A percentile compares a stretch with the other conserved stretches of the same genome.
Evolutionary conservation across 768 basidiomycete species (phyloP).

Genomic region (Termitomyces heimii): DNA sequence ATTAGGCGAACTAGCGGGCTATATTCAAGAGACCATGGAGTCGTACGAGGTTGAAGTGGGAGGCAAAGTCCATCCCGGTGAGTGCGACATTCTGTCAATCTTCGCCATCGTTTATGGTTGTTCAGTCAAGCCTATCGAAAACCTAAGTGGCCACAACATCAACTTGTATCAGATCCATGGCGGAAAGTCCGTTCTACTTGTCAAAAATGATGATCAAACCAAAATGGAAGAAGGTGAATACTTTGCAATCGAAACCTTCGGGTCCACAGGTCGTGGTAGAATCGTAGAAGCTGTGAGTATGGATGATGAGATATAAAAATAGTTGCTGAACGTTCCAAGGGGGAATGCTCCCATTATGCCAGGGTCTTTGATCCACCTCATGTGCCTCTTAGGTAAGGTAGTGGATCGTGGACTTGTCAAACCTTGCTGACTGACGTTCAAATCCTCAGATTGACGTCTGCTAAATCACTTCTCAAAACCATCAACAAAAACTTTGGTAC

Average conservation of each 20-base stretch:
- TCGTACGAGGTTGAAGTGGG: constrained; percentile 95
- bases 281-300: constrained; percentile 72
- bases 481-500: constrained; percentile 95
- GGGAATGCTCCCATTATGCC: constrained; percentile 93
- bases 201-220: constrained; percentile 83
- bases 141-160: constrained; percentile 94
- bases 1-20: constrained; percentile 85
- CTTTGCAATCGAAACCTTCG: constrained; percentile 98
- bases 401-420: neutral
- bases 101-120: neutral
- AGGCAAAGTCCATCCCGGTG: constrained; percentile 78
- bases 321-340: constrained; percentile 35
- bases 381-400: constrained; percentile 64
- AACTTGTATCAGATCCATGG: constrained; percentile 89
- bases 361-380: constrained; percentile 62
- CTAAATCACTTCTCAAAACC: constrained; percentile 78
- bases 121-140: constrained; percentile 87
- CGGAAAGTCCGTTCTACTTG: constrained; percentile 86
- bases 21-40: constrained; percentile 98
- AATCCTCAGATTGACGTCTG: constrained; percentile 61
- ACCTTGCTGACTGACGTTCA: constrained; percentile 1
- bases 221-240: constrained; percentile 99
- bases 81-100: constrained; percentile 11
- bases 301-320: neutral
- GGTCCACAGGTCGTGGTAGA: constrained; percentile 88